These are phyloP conservation scores for Phytophthora sp. DNA, from an alignment of 352 stramenopile species.

Conservation along the genomic window DNA sequence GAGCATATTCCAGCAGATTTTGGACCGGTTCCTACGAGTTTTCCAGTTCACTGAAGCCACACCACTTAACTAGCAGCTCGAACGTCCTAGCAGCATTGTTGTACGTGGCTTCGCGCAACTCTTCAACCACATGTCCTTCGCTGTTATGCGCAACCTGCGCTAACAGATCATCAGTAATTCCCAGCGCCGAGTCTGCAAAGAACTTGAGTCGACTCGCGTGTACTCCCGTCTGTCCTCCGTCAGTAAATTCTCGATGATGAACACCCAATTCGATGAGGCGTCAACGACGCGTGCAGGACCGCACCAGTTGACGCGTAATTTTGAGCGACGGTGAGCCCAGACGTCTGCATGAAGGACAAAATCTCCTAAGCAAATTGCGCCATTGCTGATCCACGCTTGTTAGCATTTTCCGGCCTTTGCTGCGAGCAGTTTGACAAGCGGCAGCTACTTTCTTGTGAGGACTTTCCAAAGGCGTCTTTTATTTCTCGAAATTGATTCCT, in stretches of 20 bases:
- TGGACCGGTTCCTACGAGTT: neutral
- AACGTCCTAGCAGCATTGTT: neutral
- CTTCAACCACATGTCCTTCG: constrained; percentile 22
- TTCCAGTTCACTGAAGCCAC: neutral
- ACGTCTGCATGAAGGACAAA: constrained; percentile 29
- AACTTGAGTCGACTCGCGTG: constrained; percentile 17
- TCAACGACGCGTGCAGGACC: constrained; percentile 14
- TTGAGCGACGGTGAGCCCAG: constrained; percentile 12
- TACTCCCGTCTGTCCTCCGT: constrained; percentile 2
- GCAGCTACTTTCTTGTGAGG: neutral
- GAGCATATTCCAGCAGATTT: too few species aligned
- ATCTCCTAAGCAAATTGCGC: constrained; percentile 25
- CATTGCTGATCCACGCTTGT: neutral
- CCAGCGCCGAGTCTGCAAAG: constrained; percentile 9
- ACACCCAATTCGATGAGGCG: constrained; percentile 18
- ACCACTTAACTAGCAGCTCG: neutral
- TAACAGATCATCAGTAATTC: constrained; percentile 16
- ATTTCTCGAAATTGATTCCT: neutral
- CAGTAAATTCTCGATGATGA: constrained; percentile 9
- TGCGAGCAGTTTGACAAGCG: neutral
- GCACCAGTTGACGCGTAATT: constrained; percentile 23
- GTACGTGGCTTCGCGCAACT: neutral
- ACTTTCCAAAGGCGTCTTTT: too few species aligned
- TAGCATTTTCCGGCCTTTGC: neutral
- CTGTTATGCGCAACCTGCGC: constrained; percentile 20